These are phyloP conservation scores for Kodamaea neixiangensis DNA, from an alignment of 805 yeast species.

Conservation along the genomic window DNA sequence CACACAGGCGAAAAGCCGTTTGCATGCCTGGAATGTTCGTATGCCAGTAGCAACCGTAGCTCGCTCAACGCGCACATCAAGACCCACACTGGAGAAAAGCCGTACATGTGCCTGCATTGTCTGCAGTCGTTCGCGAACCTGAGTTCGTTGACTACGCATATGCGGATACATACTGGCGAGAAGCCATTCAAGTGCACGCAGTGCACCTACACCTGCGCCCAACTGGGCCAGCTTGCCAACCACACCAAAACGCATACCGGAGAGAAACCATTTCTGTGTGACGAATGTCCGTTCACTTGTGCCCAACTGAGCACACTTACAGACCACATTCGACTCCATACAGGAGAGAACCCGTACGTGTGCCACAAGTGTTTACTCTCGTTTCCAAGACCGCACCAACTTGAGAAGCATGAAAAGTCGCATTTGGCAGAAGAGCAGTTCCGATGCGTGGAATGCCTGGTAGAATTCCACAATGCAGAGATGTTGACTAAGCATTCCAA, in stretches of 20 bases:
- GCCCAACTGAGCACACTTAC: constrained; percentile 33
- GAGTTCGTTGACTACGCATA: constrained; percentile 8
- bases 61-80: constrained; percentile 19
- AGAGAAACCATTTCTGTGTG: constrained; percentile 80
- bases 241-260: constrained; percentile 52
- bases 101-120: constrained; percentile 20
- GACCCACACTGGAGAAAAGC: constrained; percentile 23
- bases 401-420: neutral
- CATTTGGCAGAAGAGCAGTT: neutral
- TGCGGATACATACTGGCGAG: constrained; percentile 2
- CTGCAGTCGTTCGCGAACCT: constrained; percentile 19
- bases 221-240: constrained; percentile 22
- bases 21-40: constrained; percentile 1
- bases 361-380: neutral
- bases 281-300: constrained; percentile 71
- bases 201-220: constrained; percentile 43
- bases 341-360: constrained; percentile 1
- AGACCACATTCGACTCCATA: constrained; percentile 1
- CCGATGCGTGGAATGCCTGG: neutral
- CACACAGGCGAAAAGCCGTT: constrained; percentile 7
- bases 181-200: constrained; percentile 1
- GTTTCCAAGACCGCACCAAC: constrained; percentile 4
- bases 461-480: neutral
- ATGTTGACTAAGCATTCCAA: neutral
- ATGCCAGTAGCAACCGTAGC: constrained; percentile 19